These are phyloP conservation scores for Solanum pinnatisectum DNA, from an alignment of 257 asterid genomes.

Conservation along the genomic window DNA sequence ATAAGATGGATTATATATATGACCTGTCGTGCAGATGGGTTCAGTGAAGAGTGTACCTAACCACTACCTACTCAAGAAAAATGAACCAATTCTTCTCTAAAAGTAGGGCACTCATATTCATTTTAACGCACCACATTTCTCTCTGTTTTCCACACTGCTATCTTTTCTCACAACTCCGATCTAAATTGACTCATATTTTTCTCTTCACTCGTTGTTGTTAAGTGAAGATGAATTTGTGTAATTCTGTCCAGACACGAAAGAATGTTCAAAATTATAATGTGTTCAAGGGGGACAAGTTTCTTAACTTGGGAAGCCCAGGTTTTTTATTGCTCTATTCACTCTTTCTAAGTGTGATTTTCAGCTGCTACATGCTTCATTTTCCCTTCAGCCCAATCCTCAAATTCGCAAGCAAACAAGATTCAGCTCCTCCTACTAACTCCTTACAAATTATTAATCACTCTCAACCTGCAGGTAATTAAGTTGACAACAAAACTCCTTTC, in stretches of 20 bases:
- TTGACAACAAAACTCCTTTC: background rate
- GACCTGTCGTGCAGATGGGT: background rate
- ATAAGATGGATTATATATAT: background rate
- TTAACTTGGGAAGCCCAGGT: background rate
- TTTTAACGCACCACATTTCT: background rate
- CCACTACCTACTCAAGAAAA: background rate
- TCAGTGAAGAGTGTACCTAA: background rate
- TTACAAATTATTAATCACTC: background rate
- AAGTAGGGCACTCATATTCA: background rate
- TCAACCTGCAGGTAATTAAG: background rate
- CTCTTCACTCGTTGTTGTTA: background rate
- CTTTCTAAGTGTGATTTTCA: background rate
- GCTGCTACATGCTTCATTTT: background rate
- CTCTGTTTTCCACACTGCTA: background rate
- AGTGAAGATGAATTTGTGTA: background rate
- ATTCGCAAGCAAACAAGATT: background rate
- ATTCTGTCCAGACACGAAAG: background rate
- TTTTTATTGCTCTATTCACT: conserved; percentile 3
- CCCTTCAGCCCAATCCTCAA: background rate
- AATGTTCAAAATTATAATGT: background rate
- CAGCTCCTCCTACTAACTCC: background rate
- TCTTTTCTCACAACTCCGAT: background rate
- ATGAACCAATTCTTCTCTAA: background rate
- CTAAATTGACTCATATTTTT: background rate
- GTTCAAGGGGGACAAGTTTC: background rate